These are phyloP conservation scores for Dendrobium huoshanense DNA, from an alignment of 106 monocot genomes.

Conservation along the genomic window DNA sequence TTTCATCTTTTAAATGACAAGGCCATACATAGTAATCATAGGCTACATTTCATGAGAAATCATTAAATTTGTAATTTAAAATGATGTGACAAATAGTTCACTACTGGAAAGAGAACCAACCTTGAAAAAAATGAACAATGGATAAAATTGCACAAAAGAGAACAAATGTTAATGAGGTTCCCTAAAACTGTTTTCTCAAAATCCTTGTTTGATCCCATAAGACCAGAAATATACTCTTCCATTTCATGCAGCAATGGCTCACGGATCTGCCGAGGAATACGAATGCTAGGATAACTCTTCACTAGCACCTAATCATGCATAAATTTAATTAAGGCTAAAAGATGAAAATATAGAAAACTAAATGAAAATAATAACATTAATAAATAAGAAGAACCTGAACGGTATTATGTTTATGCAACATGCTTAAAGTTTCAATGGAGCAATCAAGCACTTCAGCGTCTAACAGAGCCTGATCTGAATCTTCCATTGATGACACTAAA, in stretches of 20 bases:
- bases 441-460: constrained; percentile 34
- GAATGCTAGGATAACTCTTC: constrained; percentile 14
- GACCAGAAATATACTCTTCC: constrained; percentile 38
- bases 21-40: not conserved
- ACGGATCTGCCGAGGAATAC: constrained; percentile 51
- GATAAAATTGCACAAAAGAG: constrained; percentile 58
- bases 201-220: constrained; percentile 19
- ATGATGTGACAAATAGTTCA: not conserved
- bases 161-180: constrained; percentile 44
- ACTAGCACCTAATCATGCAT: constrained; percentile 23
- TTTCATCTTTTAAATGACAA: not conserved
- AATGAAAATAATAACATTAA: constrained; percentile 2
- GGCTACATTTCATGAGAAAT: not conserved
- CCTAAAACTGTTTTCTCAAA: constrained; percentile 26
- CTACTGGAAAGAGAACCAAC: constrained; percentile 14
- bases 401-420: constrained; percentile 20
- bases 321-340: not conserved
- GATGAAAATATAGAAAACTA: not conserved
- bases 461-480: constrained; percentile 11
- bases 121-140: constrained; percentile 36
- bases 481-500: constrained; percentile 14
- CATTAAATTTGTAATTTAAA: not conserved
- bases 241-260: constrained; percentile 51
- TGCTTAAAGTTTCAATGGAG: constrained; percentile 58
- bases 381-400: constrained; percentile 35